phyloP scores from a whole-genome alignment of 306 rosid genomes.

The Quercus cerris region DNA sequence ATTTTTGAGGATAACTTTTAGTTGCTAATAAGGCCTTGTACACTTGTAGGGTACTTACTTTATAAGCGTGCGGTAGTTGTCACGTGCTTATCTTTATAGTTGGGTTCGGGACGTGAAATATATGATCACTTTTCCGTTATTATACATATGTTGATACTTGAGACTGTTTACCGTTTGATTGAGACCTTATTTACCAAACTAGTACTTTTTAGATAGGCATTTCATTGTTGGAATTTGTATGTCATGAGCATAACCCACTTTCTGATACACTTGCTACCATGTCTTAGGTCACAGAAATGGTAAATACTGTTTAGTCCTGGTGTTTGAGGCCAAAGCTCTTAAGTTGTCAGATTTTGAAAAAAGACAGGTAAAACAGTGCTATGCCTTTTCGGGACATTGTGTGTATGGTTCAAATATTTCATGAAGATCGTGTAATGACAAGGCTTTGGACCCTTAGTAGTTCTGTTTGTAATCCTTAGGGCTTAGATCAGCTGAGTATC shows the following conservation, averaged over 20 bases:
- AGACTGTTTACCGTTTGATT: neutral
- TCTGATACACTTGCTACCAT: conserved; percentile 7
- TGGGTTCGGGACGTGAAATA: too few relatives aligned
- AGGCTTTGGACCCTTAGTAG: neutral
- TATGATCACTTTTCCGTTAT: neutral
- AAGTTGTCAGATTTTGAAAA: conserved; percentile 78
- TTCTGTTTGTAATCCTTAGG: neutral
- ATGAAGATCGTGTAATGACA: neutral
- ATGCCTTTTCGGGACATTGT: neutral
- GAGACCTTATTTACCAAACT: neutral
- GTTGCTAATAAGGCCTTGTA: too few relatives aligned
- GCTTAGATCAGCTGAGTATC: neutral
- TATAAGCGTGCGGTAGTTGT: too few relatives aligned
- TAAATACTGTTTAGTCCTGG: conserved; percentile 71
- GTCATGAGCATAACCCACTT: neutral
- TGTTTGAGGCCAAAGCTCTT: conserved; percentile 79
- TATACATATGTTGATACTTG: neutral
- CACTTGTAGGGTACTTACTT: too few relatives aligned
- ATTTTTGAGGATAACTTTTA: too few relatives aligned
- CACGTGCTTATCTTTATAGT: too few relatives aligned
- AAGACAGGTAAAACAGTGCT: conserved; percentile 61
- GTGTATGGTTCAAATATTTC: neutral
- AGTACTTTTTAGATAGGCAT: neutral
- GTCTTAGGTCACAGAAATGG: conserved; percentile 73
- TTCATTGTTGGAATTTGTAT: neutral